A percentile compares a stretch with the other conserved stretches of the same genome.
Evolutionary conservation across 2,329 filamentous ascomycete species (phyloP).

Genomic region (Triangularia verruculosa): DNA sequence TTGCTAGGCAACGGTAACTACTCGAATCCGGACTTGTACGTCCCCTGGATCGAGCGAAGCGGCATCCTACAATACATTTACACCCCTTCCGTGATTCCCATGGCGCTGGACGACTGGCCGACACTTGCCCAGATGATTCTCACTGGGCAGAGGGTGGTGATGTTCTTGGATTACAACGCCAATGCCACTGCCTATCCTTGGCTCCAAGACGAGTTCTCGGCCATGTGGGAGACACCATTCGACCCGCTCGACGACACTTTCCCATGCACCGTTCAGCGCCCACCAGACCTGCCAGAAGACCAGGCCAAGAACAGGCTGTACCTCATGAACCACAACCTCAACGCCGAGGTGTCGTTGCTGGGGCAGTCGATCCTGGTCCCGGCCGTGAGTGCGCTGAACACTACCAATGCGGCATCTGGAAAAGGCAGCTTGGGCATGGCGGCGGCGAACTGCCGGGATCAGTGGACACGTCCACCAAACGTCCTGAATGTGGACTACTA

Average conservation of each 20-base stretch:
- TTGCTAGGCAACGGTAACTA: conserved; percentile 82
- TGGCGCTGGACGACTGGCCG: conserved; percentile 76
- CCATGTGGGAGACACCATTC: conserved; percentile 90
- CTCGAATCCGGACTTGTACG: conserved; percentile 61
- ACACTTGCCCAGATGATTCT: conserved; percentile 76
- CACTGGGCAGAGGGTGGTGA: conserved; percentile 64
- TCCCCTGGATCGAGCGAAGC: conserved; percentile 63
- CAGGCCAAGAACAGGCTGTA: conserved; percentile 62
- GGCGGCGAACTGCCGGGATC: conserved; percentile 57
- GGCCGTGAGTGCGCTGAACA: conserved; percentile 64
- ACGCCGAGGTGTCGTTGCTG: conserved; percentile 68
- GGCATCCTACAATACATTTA: conserved; percentile 74
- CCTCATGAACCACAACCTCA: conserved; percentile 88
- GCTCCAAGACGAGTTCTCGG: conserved; percentile 81
- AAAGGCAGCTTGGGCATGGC: conserved; percentile 64
- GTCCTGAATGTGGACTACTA: conserved; percentile 85
- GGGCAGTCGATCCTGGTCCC: conserved; percentile 66
- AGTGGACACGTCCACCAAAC: conserved; percentile 70
- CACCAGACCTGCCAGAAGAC: conserved; percentile 58
- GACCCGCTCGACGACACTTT: conserved; percentile 64
- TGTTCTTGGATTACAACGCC: conserved; percentile 83
- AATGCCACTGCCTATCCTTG: conserved; percentile 77
- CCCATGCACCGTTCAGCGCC: conserved; percentile 75
- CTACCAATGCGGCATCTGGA: conserved; percentile 66
- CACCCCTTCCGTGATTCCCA: conserved; percentile 65